Conservation (phyloP, 164 flowering plant species). For the Brasenia schreberi region DNA sequence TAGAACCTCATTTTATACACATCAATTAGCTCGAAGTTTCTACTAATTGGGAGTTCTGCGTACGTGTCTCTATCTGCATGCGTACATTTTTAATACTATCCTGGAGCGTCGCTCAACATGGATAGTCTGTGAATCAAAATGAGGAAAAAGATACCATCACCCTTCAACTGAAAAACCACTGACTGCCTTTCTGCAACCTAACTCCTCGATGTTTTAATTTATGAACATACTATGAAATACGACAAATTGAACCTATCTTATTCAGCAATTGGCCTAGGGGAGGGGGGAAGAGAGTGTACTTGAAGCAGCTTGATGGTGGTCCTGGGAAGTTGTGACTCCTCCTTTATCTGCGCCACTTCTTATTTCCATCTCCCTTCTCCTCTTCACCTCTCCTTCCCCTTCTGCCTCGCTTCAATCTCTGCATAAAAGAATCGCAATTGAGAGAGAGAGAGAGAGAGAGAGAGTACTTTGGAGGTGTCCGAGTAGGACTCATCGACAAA, state of each 20-base stretch:
- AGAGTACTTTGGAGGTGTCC: slow-evolving; percentile 1
- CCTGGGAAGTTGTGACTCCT: slow-evolving; percentile 34
- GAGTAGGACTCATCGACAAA: slow-evolving; percentile 2
- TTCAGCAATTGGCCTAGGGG: background rate
- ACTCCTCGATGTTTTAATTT: no score
- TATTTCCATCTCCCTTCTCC: slow-evolving; percentile 18
- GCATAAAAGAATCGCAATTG: background rate
- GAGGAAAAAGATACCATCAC: no score
- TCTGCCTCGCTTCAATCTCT: background rate
- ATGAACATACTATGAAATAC: background rate
- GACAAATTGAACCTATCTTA: background rate
- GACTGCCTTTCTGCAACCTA: no score
- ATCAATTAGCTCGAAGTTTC: no score
- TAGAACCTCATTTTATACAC: no score
- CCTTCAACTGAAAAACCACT: no score
- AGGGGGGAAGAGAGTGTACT: slow-evolving; percentile 20
- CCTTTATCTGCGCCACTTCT: slow-evolving; percentile 5
- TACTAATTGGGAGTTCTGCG: no score
- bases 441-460: background rate
- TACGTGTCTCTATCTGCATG: no score
- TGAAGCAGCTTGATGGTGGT: slow-evolving; percentile 78
- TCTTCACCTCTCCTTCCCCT: slow-evolving; percentile 32
- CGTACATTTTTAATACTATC: no score
- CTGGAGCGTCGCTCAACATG: no score
- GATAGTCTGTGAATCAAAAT: no score